Evolutionary conservation across 257 asterid genomes (phyloP), one percentile per base, ranked within the genome.

Genomic region (Nyctanthes arbortristis): DNA sequence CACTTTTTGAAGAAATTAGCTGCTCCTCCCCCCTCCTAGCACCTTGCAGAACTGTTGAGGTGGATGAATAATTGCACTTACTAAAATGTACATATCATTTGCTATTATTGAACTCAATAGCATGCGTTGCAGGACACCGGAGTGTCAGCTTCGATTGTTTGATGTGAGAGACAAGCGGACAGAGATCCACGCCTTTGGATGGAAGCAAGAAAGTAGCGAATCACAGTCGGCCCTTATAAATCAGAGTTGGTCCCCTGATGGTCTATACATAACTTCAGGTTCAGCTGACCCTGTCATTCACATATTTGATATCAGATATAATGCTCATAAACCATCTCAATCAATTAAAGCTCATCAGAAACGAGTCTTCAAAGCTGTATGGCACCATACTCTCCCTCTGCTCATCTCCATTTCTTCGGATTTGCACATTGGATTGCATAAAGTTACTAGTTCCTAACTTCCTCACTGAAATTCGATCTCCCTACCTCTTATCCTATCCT

Each of bases 221-320:
- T 75, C 96, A 27, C 97, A 94, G 36, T 94, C 99, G 1, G 96
- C 97, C 34, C 93, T 91, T 12, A 82, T 94, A 77, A 86, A 85
- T 43, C 99, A 94, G 87, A 81, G 89, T 0, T 91, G 97, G 99
- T 91, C 97, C 12, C 97, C 97, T 0, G 90, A 94, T 70, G 99
- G 99, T 35, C 65, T 89, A 54, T 86, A 84, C 66, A 52, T 91
- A 71, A 71, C 96, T 4, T 94, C 99, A 0, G 97, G 99, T 3
- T 89, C 97, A 43, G 92, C 85, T 3, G 97, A 89, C 71, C 99
- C 99, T 2, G 54, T 69, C 3, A 83, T 91, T 66, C 99, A 91
- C 78, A 67, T 93, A 35, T 93, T 93, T 72, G 97, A 93, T 65
- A 87, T 93, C 39, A 79, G 99, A 63, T 89, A 74, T 75, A 84